These are phyloP conservation scores for Trichocomaceae sp. DNA, from an alignment of 2,329 filamentous ascomycete genomes.

Conservation along the genomic window DNA sequence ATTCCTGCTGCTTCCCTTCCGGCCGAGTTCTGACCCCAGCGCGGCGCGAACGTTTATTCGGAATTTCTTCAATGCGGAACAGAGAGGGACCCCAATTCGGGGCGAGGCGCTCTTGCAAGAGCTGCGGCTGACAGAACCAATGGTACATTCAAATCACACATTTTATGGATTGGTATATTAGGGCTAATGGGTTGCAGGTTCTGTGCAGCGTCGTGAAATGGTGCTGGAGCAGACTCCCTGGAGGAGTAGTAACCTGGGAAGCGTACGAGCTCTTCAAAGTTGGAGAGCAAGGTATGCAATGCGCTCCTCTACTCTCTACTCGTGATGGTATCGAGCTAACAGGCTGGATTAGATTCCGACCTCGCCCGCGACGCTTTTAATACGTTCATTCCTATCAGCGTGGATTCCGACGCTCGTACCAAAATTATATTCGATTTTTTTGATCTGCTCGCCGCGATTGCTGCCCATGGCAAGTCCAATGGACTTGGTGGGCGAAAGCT, in stretches of 20 bases:
- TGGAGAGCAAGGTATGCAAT: conserved; percentile 71
- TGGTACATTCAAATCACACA: conserved; percentile 51
- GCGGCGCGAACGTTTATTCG: conserved; percentile 87
- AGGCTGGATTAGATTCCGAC: conserved; percentile 62
- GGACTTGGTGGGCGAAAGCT: conserved; percentile 89
- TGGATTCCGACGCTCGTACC: conserved; percentile 76
- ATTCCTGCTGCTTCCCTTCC: conserved; percentile 89
- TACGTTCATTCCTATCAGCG: conserved; percentile 90
- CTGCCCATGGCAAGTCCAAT: conserved; percentile 88
- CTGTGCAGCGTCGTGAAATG: conserved; percentile 93
- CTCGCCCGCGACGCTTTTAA: conserved; percentile 90
- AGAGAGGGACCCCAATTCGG: conserved; percentile 50
- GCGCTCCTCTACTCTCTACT: background rate
- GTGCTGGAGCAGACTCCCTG: conserved; percentile 91
- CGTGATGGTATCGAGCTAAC: background rate
- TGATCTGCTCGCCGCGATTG: conserved; percentile 81
- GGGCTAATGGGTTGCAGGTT: conserved; percentile 52
- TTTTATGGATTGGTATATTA: background rate
- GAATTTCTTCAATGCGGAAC: conserved; percentile 74
- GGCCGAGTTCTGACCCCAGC: conserved; percentile 85
- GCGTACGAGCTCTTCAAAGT: conserved; percentile 94
- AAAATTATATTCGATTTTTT: conserved; percentile 96
- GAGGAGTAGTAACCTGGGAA: conserved; percentile 93
- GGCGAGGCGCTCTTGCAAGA: conserved; percentile 75
- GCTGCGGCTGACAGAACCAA: conserved; percentile 83